Evolutionary conservation across 176 grass and related monocot genomes (phyloP).

Genomic region (Dactylis glomerata): DNA sequence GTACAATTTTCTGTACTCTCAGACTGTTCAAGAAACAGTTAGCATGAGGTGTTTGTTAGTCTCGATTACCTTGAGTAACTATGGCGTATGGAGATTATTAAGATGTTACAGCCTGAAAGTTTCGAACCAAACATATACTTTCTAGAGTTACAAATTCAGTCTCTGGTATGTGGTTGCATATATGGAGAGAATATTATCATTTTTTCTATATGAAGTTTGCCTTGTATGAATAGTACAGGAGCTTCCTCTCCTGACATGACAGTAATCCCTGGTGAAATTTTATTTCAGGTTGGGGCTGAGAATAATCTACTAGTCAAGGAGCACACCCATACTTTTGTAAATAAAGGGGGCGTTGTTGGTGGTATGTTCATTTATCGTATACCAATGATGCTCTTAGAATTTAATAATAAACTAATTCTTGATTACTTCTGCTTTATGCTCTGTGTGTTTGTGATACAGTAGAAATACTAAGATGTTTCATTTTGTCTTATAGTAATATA

Average conservation of each 20-base stretch:
- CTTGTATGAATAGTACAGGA: background rate
- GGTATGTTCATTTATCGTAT: conserved; percentile 50
- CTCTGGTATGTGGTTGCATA: background rate
- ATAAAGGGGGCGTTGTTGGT: conserved; percentile 80
- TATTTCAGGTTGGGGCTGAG: conserved; percentile 79
- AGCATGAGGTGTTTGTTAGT: background rate
- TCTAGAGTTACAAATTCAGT: background rate
- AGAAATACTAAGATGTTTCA: background rate
- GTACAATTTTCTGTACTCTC: conserved; percentile 25
- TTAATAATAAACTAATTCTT: background rate
- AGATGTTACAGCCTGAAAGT: background rate
- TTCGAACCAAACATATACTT: background rate
- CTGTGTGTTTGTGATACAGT: background rate
- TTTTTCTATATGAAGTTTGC: conserved; percentile 4
- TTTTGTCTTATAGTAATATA: background rate
- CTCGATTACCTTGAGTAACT: background rate
- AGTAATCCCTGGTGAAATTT: background rate
- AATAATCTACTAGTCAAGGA: conserved; percentile 95
- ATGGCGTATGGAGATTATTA: background rate
- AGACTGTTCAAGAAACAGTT: background rate
- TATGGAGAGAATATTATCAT: background rate
- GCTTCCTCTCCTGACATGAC: background rate
- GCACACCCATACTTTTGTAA: conserved; percentile 97
- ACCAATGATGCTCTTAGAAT: background rate
- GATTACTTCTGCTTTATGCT: background rate